Evolutionary conservation across 257 asterid genomes (phyloP).

Genomic region (Plectranthus barbatus): DNA sequence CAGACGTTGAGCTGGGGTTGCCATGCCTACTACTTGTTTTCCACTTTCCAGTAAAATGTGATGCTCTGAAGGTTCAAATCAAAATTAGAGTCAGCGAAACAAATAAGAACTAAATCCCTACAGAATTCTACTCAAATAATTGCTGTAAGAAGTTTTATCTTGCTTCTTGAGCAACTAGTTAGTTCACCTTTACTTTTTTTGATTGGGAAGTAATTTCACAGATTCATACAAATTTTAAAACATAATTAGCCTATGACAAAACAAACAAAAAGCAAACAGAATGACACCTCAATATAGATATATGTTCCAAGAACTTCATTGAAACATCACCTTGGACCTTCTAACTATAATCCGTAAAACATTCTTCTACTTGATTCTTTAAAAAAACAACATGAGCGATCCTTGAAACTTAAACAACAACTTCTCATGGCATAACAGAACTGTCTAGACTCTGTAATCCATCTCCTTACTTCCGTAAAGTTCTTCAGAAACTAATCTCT

Average conservation of each 20-base stretch:
- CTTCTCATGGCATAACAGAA: background rate
- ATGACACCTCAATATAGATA: background rate
- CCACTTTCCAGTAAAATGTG: background rate
- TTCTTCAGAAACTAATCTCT: background rate
- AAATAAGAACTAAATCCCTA: too few species aligned
- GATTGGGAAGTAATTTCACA: too few species aligned
- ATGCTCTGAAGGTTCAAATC: constrained; percentile 4
- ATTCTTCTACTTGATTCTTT: background rate
- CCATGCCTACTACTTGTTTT: constrained; percentile 44
- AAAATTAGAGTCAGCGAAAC: background rate
- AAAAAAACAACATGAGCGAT: background rate
- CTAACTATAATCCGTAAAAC: background rate
- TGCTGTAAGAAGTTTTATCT: too few species aligned
- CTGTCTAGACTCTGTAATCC: background rate
- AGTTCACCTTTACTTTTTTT: too few species aligned
- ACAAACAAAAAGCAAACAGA: too few species aligned
- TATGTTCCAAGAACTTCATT: background rate
- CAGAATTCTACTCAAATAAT: too few species aligned
- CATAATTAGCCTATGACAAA: too few species aligned
- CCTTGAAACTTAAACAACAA: background rate
- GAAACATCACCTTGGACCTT: background rate
- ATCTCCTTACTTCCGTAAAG: background rate
- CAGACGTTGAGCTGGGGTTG: constrained; percentile 46
- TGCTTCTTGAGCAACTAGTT: too few species aligned
- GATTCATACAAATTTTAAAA: too few species aligned